Base-by-base conservation (phyloP, 2,329 filamentous ascomycete genomes). In the Colletotrichum camelliae region DNA sequence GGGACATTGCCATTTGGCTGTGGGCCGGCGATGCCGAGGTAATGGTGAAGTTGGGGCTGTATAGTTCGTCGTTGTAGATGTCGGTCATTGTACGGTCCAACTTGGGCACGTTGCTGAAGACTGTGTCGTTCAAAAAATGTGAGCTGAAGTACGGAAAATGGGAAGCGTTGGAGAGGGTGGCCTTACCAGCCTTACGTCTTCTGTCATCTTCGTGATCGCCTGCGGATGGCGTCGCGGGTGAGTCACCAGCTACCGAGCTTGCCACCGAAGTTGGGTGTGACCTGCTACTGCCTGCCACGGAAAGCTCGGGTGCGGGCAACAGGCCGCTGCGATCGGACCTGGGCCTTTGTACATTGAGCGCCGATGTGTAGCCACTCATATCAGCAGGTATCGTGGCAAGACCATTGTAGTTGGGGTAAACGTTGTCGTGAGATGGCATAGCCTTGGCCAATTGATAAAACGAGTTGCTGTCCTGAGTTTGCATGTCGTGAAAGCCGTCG, bases 61-160 rank as follows among this genome's bases (percentile, higher is more conserved):
- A 98, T 1, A 98, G 89, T 83, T 97, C 95, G 83, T 98, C 96
- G 80, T 92, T 90, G 81, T 94, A 96, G 66, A 95, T 90, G 81
- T 97, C 95, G 21, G 95, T 96, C 86, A 97, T 95, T 1, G 96
- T 97, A 72, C 95, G 91, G 79, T 96, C 93, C 78, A 98, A 90
- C 85, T 96, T 97, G 31, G 96, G 94, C 31, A 93, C 87, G 52
- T 88, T 87, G 77, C 87, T 84, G 78, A 78, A 75, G 0, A 52
- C 77, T 77, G 15, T 4, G 8, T 48, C 21, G n/a, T 61, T 33
- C 18, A 7, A 27, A 27, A 13, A 7, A 2, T 91, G 86, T 89
- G 90, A 72, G 67, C 60, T 70, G 16, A 0, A 7, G n/a, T 10
- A 55, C 16, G 21, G 3, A 52, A 77, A 65, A n/a, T 68, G 9